Evolutionary conservation across 176 grass and related monocot genomes (phyloP), one percentile per base, ranked within the genome.

Genomic region (Phoenix roebelenii): DNA sequence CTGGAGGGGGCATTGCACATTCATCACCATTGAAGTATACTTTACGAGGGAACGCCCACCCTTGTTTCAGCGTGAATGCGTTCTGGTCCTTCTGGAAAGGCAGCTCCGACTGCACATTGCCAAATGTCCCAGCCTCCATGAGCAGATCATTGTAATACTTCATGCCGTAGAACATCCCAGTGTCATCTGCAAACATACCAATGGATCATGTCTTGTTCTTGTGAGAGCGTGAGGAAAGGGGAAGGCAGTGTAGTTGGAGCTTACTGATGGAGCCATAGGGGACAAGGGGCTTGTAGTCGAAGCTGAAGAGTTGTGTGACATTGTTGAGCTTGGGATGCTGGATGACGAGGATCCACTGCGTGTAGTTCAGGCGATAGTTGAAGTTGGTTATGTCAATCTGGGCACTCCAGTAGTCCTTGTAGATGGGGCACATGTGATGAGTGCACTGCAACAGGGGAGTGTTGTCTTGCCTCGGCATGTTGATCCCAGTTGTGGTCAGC

Each of bases 311-410:
- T 20, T 72, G 25, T 10, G 65, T 55, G 50, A 72, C 25, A 17
- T 63, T 72, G 58, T 55, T 28, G 19, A 72, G 70, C 18, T 72
- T 63, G 58, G 59, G 70, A 15, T 72, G 59, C 15, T 63, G 70
- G 5, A 53, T 15, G 7, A 63, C 50, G 5, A 72, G 50, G 24
- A 25, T 72, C 70, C 70, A 72, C 18, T 63, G 58, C 9, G 50
- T 55, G 70, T 72, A 63, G 58, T 72, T 72, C 70, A 62, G 28
- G 15, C 49, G 3, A 18, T 44, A 63, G 19, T 72, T 72, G 50
- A 72, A 63, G 59, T 72, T 72, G 70, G 70, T 63, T 15, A 72
- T 55, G 49, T 59, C 51, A 3, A 72, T 55, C 51, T 72, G 63
- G 14, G 19, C 59, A 4, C 59, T 18, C 70, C 70, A 55, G 59